A percentile compares a stretch with the other conserved stretches of the same genome.
phyloP scores from a whole-genome alignment of 306 rosid species.

The Astragalus glycyphyllos region DNA sequence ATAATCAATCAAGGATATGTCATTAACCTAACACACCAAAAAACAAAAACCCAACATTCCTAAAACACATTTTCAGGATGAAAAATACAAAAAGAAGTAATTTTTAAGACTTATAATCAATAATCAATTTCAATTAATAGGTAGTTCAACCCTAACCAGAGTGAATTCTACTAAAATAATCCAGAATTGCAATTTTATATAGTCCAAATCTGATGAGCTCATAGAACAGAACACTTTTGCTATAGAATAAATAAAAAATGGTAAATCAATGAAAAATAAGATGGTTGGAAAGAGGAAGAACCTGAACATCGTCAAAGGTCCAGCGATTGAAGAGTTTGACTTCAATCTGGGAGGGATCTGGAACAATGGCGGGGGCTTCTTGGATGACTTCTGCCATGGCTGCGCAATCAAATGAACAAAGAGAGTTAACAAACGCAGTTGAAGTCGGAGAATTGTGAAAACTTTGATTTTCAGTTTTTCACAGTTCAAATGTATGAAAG shows the following conservation, averaged over 20 bases:
- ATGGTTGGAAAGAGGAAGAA: not conserved
- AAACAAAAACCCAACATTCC: not conserved
- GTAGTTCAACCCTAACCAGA: not conserved
- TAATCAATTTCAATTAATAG: no score
- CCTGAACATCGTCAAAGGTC: slow-evolving; percentile 23
- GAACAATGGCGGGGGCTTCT: not conserved
- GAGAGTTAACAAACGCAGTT: no score
- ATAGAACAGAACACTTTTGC: no score
- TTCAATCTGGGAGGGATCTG: slow-evolving; percentile 50
- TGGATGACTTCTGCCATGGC: slow-evolving; percentile 41
- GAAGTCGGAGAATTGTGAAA: no score
- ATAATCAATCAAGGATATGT: slow-evolving; percentile 46
- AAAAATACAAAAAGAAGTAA: no score
- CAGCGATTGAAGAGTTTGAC: slow-evolving; percentile 43
- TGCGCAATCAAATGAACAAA: not conserved
- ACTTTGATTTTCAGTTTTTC: no score
- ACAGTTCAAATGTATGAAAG: no score
- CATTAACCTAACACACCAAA: slow-evolving; percentile 42
- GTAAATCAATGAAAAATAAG: no score
- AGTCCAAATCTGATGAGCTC: not conserved
- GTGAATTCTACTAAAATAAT: no score
- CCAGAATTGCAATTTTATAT: no score
- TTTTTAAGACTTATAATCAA: not conserved
- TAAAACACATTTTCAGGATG: no score
- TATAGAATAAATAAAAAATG: no score